Evolutionary conservation across 164 flowering plant genomes (phyloP).

Genomic region (Cinnamomum chago): DNA sequence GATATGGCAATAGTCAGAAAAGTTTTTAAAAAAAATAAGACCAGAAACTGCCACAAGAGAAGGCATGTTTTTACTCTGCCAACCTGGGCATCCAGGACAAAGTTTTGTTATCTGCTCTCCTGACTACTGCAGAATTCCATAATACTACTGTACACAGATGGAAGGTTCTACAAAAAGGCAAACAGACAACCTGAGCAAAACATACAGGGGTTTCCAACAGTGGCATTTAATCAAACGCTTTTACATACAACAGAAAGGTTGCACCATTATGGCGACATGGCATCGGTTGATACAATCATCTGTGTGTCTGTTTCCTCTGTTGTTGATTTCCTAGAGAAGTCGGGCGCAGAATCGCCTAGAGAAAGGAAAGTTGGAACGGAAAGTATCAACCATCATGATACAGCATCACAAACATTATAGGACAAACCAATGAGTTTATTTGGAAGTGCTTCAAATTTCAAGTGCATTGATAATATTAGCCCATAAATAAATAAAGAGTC

Average conservation of each 20-base stretch:
- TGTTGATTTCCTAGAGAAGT: conserved; percentile 26
- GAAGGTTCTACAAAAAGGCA: conserved; percentile 14
- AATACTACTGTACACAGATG: conserved; percentile 27
- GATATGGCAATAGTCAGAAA: not conserved
- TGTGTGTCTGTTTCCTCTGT: conserved; percentile 20
- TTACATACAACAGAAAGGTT: not conserved
- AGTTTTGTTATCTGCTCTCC: not conserved
- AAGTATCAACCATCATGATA: not conserved
- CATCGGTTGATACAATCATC: conserved; percentile 30
- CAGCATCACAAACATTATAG: not conserved
- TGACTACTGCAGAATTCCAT: conserved; percentile 1
- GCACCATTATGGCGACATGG: conserved; percentile 28
- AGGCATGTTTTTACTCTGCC: conserved; percentile 26
- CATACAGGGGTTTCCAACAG: conserved; percentile 30
- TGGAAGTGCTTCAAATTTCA: too few relatives aligned
- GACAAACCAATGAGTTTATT: too few relatives aligned
- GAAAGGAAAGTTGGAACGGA: not conserved
- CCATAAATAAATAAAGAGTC: too few relatives aligned
- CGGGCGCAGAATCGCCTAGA: conserved; percentile 48
- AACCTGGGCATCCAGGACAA: conserved; percentile 43
- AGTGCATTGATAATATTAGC: too few relatives aligned
- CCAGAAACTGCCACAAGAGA: conserved; percentile 43
- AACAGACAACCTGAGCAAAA: conserved; percentile 34
- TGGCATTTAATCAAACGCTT: conserved; percentile 8
- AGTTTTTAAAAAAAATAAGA: not conserved